phyloP scores from a whole-genome alignment of 345 rosid species.

The Eutrema heterophyllum region DNA sequence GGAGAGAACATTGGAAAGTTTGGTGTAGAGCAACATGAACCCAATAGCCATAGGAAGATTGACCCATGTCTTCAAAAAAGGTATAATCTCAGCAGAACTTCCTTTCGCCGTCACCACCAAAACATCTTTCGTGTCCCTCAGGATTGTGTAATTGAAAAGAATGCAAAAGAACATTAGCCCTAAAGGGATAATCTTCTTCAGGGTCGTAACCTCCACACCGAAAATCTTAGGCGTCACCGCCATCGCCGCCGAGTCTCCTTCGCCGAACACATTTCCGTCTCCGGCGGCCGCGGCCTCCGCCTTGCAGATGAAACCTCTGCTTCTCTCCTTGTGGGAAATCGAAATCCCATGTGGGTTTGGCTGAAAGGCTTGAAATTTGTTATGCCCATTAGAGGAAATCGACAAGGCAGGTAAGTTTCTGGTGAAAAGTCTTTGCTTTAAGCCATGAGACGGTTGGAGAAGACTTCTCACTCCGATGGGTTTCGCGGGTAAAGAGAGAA shows the following conservation, averaged over 20 bases:
- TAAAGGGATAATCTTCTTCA: constrained; percentile 83
- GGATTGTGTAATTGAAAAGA: constrained; percentile 88
- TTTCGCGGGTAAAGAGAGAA: constrained; percentile 68
- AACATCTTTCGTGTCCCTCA: constrained; percentile 97
- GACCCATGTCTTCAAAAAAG: constrained; percentile 94
- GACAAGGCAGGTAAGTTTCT: constrained; percentile 45
- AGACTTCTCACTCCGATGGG: constrained; percentile 42
- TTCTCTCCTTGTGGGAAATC: constrained; percentile 40
- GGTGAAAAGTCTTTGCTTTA: constrained; percentile 68
- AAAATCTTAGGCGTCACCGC: constrained; percentile 52
- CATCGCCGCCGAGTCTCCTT: constrained; percentile 23
- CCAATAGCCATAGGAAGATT: constrained; percentile 98
- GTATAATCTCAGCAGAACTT: constrained; percentile 96
- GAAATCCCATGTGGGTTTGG: constrained; percentile 42
- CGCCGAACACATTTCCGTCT: constrained; percentile 45
- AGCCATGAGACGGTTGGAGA: constrained; percentile 55
- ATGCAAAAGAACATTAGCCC: constrained; percentile 97
- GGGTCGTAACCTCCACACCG: constrained; percentile 61
- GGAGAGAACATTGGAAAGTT: constrained; percentile 69
- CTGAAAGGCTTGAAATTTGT: constrained; percentile 36
- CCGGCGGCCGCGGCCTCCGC: constrained; percentile 83
- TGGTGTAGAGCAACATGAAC: constrained; percentile 84
- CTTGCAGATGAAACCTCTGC: constrained; percentile 61
- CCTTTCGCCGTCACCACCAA: constrained; percentile 96
- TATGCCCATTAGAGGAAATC: constrained; percentile 48